Base-by-base conservation (phyloP, 805 yeast genomes). In the Candida loeiensis region DNA sequence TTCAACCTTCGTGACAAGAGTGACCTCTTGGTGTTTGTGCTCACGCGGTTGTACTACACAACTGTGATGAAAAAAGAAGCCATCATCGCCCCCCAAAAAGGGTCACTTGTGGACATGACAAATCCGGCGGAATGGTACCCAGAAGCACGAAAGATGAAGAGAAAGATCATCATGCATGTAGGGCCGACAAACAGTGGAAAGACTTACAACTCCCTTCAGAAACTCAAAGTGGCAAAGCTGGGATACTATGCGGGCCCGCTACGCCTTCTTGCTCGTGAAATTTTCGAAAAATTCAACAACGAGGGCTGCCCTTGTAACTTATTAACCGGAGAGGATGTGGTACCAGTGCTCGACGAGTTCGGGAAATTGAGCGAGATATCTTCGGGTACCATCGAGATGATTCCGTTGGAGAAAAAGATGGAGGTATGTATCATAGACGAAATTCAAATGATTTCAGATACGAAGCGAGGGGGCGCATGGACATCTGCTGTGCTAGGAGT, bases 131-230 rank as follows among this genome's bases (percentile, higher is more conserved):
- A 65, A 48, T 85, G 95, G 89, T 93, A 73, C 53, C 96, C 98
- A 0, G 79, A 73, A 33, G 95, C 99, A 0, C 70, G 98, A 28
- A 76, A 79, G 46, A 69, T 88, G 66, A 80, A 79, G 47, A 69
- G 99, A 28, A 81, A 83, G 37, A 72, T 93, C 36, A 74, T 84
- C n/a, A 76, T 93, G 80, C 99, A 93, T 58, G 86, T 93, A 8
- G 99, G 99, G 0, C 99, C 99, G 1, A 93, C 99, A 0, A 93
- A 93, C 58, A 82, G 93, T 49, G 99, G 99, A 9, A 93, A 93
- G 54, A 93, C 98, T 0, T 85, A 86, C 55, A 74, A 77, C 35
- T 95, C 98, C 0, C 64, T 93, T 34, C 71, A 83, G 51, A 72
- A 79, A 40, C 69, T 93, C 36, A 80, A 80, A 49, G 53, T 60